Evolutionary conservation across 192 early-diverging fungal species (phyloP), one percentile per base, ranked within the genome.

Genomic region (Backusella westeae): DNA sequence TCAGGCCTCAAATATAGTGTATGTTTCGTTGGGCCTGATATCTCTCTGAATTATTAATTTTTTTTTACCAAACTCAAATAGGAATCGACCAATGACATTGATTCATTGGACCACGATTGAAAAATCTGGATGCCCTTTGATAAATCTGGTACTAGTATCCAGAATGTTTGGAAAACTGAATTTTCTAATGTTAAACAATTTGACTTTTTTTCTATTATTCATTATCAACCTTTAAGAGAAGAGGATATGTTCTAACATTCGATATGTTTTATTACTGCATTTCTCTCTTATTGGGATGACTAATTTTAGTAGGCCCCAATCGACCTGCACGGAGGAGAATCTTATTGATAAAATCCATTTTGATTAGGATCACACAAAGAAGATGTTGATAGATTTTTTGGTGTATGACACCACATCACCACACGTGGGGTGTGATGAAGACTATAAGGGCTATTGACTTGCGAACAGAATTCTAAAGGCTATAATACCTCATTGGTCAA

Each of bases 121-220:
- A 59, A 26, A 12, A n/a, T 29, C 29, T 29, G 29, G 29, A 29
- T 29, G 29, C 29, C 29, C 29, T 29, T 0, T 29, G 26, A 29
- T 29, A 29, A 29, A 29, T 29, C 29, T 1, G 29, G 29, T 29
- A 29, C 29, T 1, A 29, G 2, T 63, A 29, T 4, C 3, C 26
- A 63, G 12, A 63, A 63, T 63, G 56, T 63, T 63, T 63, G 23
- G 56, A 63, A 63, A 63, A 63, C 56, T 63, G 56, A 26, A 29
- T 63, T 29, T 63, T 63, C 56, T 29, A 63, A 29, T 23, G 21
- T 12, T 29, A 29, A 10, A 26, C 2, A 44, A 39, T 1, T 44
- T 44, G 5, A 1, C 42, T n/a, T 49, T 49, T 42, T 42, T 29
- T 0, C 0, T 1, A 29, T 23, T 56, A 7, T 19, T 23, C 19